Conservation (phyloP, 1,284 basidiomycete genomes). For the Ganoderma sp. region DNA sequence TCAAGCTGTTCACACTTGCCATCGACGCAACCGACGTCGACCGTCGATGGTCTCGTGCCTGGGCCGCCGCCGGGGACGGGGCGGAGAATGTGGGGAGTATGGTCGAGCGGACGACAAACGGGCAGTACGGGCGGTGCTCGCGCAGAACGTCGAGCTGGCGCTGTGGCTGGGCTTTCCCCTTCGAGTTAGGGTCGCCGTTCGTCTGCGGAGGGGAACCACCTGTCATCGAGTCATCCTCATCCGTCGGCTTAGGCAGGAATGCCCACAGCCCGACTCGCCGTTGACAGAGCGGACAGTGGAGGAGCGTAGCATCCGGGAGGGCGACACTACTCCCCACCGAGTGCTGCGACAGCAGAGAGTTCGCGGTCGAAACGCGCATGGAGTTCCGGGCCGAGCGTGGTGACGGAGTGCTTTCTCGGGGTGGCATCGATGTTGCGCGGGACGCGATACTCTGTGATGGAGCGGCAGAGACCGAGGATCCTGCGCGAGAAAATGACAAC, state of each 20-base stretch:
- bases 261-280: constrained; percentile 80
- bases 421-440: constrained; percentile 51
- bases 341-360: constrained; percentile 16
- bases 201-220: constrained; percentile 2
- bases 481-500: constrained; percentile 46
- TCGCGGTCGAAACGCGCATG: constrained; percentile 17
- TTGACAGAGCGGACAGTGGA: constrained; percentile 74
- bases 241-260: constrained; percentile 48
- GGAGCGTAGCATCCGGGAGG: constrained; percentile 50
- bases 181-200: constrained; percentile 8
- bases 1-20: constrained; percentile 27
- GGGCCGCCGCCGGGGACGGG: constrained; percentile 27
- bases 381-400: constrained; percentile 28
- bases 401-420: constrained; percentile 33
- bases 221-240: constrained; percentile 22
- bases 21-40: constrained; percentile 40
- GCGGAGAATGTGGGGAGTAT: constrained; percentile 62
- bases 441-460: constrained; percentile 45
- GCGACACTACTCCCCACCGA: constrained; percentile 33
- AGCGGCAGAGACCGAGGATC: constrained; percentile 47
- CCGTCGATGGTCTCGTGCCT: constrained; percentile 27
- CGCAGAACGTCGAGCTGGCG: constrained; percentile 73
- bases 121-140: constrained; percentile 83
- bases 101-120: constrained; percentile 76
- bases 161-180: constrained; percentile 40